These are phyloP conservation scores for Strobilomyces confusus DNA, from an alignment of 768 basidiomycete species.

Conservation along the genomic window DNA sequence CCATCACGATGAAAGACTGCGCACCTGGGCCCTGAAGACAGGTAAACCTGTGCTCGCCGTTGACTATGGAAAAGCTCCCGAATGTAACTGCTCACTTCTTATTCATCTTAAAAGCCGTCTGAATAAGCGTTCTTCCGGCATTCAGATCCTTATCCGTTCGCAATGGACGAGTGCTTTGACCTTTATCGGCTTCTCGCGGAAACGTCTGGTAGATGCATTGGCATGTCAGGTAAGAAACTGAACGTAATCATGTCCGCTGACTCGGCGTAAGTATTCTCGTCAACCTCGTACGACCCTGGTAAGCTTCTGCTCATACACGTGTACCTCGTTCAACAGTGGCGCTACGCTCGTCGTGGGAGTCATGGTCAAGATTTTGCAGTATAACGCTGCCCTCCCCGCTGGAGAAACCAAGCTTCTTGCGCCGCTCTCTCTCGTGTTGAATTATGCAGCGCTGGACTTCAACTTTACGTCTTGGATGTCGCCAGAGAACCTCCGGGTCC, in stretches of 20 bases:
- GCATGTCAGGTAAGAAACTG: conserved; percentile 81
- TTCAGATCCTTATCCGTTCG: conserved; percentile 93
- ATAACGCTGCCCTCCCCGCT: conserved; percentile 31
- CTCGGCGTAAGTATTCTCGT: conserved; percentile 75
- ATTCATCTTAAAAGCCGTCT: conserved; percentile 2
- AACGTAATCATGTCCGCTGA: conserved; percentile 85
- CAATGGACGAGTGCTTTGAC: conserved; percentile 94
- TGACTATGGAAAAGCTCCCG: conserved; percentile 95
- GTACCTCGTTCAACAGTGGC: conserved; percentile 50
- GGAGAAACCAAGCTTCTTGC: conserved; percentile 49
- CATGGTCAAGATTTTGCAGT: conserved; percentile 81
- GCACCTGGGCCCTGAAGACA: conserved; percentile 79
- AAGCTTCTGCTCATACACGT: conserved; percentile 9
- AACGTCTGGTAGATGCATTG: conserved; percentile 74
- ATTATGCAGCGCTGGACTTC: conserved; percentile 92
- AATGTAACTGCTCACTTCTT: conserved; percentile 54
- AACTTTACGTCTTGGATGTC: conserved; percentile 99
- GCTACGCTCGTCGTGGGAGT: conserved; percentile 83
- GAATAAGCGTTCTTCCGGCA: conserved; percentile 1
- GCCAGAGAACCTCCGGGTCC: conserved; percentile 72
- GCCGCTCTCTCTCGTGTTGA: conserved; percentile 81
- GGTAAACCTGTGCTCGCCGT: conserved; percentile 78
- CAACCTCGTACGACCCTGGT: background rate
- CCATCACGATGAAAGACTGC: conserved; percentile 92
- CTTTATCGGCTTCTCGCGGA: conserved; percentile 77